Evolutionary conservation across 345 rosid species (phyloP).

Genomic region (Gossypioides kirkii): DNA sequence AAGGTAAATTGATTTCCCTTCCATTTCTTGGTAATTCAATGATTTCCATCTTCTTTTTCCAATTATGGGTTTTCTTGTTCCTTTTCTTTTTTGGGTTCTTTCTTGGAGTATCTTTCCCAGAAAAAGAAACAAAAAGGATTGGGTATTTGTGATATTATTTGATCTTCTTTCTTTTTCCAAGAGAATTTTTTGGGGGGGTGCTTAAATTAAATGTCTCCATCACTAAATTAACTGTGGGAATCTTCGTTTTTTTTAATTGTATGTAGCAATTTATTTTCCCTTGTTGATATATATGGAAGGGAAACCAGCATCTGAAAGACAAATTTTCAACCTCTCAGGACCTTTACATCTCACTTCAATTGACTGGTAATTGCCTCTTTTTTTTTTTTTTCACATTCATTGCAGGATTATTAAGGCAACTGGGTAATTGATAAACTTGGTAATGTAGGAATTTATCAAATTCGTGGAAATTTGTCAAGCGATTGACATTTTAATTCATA

Average conservation of each 20-base stretch:
- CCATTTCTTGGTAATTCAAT: neutral
- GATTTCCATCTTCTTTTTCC: neutral
- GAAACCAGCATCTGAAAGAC: constrained; percentile 24
- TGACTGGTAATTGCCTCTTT: constrained; percentile 42
- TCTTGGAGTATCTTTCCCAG: neutral
- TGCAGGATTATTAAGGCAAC: neutral
- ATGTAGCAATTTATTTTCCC: neutral
- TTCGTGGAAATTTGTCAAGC: neutral
- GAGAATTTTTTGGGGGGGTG: too few species aligned
- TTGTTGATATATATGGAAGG: constrained; percentile 12
- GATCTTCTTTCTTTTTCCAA: too few species aligned
- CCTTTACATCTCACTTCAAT: constrained; percentile 45
- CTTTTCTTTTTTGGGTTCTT: neutral
- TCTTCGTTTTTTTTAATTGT: neutral
- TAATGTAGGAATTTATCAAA: neutral
- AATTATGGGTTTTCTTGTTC: neutral
- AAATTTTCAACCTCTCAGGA: constrained; percentile 47
- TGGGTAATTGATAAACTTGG: neutral
- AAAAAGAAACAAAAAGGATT: neutral
- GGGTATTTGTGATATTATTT: neutral
- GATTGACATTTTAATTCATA: neutral
- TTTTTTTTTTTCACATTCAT: neutral
- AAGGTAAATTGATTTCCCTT: neutral
- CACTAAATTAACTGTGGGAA: neutral
- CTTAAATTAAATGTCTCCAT: neutral